phyloP scores from a whole-genome alignment of 352 stramenopile species.

The Phytophthora ohioensis region DNA sequence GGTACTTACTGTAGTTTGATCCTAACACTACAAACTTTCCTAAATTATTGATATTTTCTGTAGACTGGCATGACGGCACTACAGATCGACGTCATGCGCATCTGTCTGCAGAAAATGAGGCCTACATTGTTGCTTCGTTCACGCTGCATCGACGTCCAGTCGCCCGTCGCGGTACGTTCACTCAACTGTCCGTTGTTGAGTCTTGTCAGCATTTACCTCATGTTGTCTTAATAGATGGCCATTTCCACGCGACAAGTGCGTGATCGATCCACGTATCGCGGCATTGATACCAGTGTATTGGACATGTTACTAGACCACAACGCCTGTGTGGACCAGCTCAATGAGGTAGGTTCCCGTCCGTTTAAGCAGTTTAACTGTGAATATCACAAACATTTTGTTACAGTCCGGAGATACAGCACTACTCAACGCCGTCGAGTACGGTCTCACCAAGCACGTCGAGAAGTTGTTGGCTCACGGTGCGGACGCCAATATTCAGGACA shows the following conservation, averaged over 20 bases:
- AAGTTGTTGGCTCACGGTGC: slow-evolving; percentile 48
- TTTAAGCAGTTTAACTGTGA: background rate
- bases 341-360: slow-evolving; percentile 29
- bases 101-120: slow-evolving; percentile 58
- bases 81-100: slow-evolving; percentile 55
- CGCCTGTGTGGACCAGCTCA: slow-evolving; percentile 41
- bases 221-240: slow-evolving; percentile 31
- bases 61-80: slow-evolving; percentile 50
- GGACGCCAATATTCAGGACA: slow-evolving; percentile 36
- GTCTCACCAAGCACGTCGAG: slow-evolving; percentile 57
- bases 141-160: slow-evolving; percentile 48
- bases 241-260: slow-evolving; percentile 39
- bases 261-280: slow-evolving; percentile 47
- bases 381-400: background rate
- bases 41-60: too few species aligned
- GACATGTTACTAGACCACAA: slow-evolving; percentile 46
- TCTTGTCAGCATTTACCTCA: background rate
- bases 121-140: slow-evolving; percentile 46
- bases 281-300: slow-evolving; percentile 52
- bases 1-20: background rate
- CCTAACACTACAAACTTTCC: too few species aligned
- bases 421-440: slow-evolving; percentile 50
- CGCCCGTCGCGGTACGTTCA: slow-evolving; percentile 41
- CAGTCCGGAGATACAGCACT: slow-evolving; percentile 47
- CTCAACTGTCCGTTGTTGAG: too few species aligned